These are phyloP conservation scores for Alternaria conjuncta DNA, from an alignment of 2,329 filamentous ascomycete genomes.

Conservation along the genomic window DNA sequence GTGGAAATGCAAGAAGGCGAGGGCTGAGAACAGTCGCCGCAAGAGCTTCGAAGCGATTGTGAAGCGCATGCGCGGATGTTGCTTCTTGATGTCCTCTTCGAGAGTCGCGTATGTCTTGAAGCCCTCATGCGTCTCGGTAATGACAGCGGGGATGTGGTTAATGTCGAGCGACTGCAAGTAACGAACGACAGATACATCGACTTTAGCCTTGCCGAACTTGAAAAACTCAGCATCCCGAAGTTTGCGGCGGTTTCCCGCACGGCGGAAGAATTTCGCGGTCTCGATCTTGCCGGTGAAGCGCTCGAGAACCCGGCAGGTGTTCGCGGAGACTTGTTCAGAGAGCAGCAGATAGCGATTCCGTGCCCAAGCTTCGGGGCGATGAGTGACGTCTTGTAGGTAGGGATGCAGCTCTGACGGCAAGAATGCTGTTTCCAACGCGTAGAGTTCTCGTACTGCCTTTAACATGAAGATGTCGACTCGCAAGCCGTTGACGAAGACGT, in stretches of 20 bases:
- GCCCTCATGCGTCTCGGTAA: constrained; percentile 20
- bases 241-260: not conserved
- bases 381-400: constrained; percentile 7
- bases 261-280: constrained; percentile 20
- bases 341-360: constrained; percentile 5
- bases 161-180: constrained; percentile 14
- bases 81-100: constrained; percentile 2
- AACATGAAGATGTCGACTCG: constrained; percentile 21
- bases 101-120: constrained; percentile 13
- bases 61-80: constrained; percentile 21
- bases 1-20: constrained; percentile 22
- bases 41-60: constrained; percentile 19
- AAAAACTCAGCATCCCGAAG: constrained; percentile 19
- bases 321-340: constrained; percentile 7
- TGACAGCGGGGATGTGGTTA: constrained; percentile 15
- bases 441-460: constrained; percentile 10
- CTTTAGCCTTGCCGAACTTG: constrained; percentile 14
- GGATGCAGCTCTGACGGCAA: not conserved
- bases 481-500: constrained; percentile 4
- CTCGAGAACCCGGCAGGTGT: constrained; percentile 12
- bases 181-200: constrained; percentile 17
- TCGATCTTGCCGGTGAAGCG: constrained; percentile 16
- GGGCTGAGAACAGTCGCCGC: constrained; percentile 20
- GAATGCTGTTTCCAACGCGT: not conserved
- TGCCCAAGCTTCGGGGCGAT: constrained; percentile 14